Conservation (phyloP, 768 basidiomycete species). For the Chiua virens region DNA sequence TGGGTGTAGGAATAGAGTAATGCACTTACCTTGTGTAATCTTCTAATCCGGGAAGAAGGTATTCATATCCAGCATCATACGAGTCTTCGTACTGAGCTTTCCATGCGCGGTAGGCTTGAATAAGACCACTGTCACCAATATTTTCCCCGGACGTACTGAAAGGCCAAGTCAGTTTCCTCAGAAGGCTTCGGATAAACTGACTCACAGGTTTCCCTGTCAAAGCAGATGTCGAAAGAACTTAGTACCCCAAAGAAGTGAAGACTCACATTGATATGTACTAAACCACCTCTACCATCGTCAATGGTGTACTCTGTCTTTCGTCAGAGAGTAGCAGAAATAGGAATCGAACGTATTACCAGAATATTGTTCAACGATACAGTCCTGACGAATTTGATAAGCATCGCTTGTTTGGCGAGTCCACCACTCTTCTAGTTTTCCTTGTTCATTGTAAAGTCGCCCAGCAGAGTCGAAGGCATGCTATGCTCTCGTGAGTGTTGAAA, state of each 20-base stretch:
- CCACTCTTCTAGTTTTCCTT: constrained; percentile 88
- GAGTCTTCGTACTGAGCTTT: constrained; percentile 69
- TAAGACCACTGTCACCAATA: constrained; percentile 82
- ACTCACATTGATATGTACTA: constrained; percentile 81
- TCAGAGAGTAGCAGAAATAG: neutral
- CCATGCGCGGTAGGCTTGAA: constrained; percentile 93
- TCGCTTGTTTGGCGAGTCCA: constrained; percentile 88
- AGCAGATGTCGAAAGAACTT: neutral
- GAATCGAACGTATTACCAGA: constrained; percentile 53
- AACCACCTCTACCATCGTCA: constrained; percentile 81
- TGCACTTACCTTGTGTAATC: constrained; percentile 60
- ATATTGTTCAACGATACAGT: constrained; percentile 91
- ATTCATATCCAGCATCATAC: constrained; percentile 58
- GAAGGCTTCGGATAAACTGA: neutral
- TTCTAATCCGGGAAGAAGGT: constrained; percentile 77
- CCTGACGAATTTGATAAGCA: constrained; percentile 78
- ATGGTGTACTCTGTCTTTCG: constrained; percentile 65
- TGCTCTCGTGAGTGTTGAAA: neutral
- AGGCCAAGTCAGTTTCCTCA: constrained; percentile 9
- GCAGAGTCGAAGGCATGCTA: constrained; percentile 91
- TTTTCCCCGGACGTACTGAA: constrained; percentile 87
- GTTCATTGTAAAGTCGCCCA: constrained; percentile 86
- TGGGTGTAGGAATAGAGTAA: neutral
- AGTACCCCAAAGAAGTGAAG: neutral
- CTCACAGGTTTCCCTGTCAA: constrained; percentile 72